Evolutionary conservation across 768 basidiomycete species (phyloP).

Genomic region (Thelephora ganbajun): DNA sequence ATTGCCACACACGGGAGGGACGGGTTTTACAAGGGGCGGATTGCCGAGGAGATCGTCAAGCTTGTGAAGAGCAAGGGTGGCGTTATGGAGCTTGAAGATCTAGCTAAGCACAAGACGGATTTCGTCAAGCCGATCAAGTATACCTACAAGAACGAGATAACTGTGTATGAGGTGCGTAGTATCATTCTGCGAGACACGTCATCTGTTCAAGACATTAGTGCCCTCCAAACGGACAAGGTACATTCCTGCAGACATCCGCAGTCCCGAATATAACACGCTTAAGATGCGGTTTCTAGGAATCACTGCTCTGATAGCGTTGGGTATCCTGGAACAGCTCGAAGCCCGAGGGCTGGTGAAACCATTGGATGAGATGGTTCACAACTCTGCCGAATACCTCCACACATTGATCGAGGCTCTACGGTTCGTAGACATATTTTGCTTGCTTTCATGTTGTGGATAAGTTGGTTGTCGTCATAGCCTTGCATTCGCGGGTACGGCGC

Average conservation of each 20-base stretch:
- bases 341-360: slow-evolving; percentile 54
- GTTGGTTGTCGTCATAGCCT: slow-evolving; percentile 1
- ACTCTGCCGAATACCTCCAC: slow-evolving; percentile 83
- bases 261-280: background rate
- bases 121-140: slow-evolving; percentile 88
- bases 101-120: slow-evolving; percentile 66
- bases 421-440: slow-evolving; percentile 21
- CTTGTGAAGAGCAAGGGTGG: slow-evolving; percentile 80
- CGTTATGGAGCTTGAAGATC: slow-evolving; percentile 87
- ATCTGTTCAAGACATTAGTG: slow-evolving; percentile 34
- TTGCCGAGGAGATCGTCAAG: slow-evolving; percentile 83
- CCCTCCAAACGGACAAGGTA: slow-evolving; percentile 92
- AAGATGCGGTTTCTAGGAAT: too few species aligned
- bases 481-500: slow-evolving; percentile 4
- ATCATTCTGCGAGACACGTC: background rate
- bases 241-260: background rate
- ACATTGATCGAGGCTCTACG: slow-evolving; percentile 74
- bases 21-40: slow-evolving; percentile 86
- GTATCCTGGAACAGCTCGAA: slow-evolving; percentile 82
- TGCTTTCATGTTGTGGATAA: background rate
- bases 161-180: slow-evolving; percentile 69
- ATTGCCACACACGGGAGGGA: slow-evolving; percentile 74
- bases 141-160: slow-evolving; percentile 74
- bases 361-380: slow-evolving; percentile 74
- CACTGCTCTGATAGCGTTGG: slow-evolving; percentile 84